phyloP scores from a whole-genome alignment of 257 asterid genomes.

The Nicotiana tomentosiformis region DNA sequence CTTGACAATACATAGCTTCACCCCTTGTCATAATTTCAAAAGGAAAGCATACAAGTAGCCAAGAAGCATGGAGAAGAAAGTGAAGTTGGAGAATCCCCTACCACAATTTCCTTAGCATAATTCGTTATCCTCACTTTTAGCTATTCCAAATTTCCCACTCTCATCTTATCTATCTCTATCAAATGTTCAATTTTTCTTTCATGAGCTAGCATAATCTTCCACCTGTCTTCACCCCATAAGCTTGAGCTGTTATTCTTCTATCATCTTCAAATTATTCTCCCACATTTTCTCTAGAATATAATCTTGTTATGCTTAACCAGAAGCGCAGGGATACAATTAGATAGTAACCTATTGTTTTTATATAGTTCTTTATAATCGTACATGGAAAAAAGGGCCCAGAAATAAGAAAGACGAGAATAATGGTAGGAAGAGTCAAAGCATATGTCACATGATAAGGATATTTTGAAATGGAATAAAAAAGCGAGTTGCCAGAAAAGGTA shows the following conservation, averaged over 20 bases:
- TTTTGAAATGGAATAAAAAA: not conserved
- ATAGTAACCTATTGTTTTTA: too few relatives aligned
- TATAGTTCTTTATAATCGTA: too few relatives aligned
- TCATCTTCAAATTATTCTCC: not conserved
- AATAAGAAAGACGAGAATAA: too few relatives aligned
- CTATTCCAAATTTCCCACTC: not conserved
- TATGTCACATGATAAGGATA: not conserved
- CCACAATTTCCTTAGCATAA: not conserved
- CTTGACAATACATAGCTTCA: too few relatives aligned
- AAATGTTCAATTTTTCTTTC: not conserved
- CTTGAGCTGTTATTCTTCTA: not conserved
- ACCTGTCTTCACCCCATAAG: not conserved
- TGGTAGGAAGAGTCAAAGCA: too few relatives aligned
- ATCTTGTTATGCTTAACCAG: not conserved
- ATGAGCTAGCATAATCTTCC: not conserved
- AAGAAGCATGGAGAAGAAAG: not conserved
- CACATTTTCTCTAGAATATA: not conserved
- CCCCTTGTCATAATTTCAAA: not conserved
- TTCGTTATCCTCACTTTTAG: not conserved
- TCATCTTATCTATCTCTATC: not conserved
- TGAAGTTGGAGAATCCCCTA: not conserved
- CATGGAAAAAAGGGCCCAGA: too few relatives aligned
- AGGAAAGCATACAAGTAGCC: not conserved
- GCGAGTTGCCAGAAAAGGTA: not conserved
- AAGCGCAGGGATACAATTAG: not conserved